Conservation (phyloP, 306 rosid species). For the Lupinus albus region DNA sequence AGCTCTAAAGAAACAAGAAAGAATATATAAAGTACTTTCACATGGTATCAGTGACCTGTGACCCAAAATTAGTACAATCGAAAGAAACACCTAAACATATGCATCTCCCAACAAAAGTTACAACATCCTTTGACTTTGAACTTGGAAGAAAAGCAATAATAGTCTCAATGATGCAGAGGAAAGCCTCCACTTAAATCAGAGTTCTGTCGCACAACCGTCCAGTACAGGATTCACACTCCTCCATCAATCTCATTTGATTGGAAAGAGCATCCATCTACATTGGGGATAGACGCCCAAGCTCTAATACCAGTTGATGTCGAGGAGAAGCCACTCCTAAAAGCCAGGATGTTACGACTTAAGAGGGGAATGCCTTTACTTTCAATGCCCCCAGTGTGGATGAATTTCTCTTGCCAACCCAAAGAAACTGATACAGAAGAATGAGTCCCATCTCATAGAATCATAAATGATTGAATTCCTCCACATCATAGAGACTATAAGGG, state of each 20-base stretch:
- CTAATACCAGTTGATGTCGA: conserved; percentile 2
- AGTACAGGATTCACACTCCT: background rate
- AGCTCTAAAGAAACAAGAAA: conserved; percentile 11
- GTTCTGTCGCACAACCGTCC: background rate
- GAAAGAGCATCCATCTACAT: background rate
- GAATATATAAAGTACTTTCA: conserved; percentile 18
- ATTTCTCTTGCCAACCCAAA: conserved; percentile 11
- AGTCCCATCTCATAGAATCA: background rate
- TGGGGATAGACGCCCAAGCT: background rate
- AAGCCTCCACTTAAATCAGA: conserved; percentile 6
- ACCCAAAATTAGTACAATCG: conserved; percentile 21
- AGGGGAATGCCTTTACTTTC: conserved; percentile 1
- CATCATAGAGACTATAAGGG: background rate
- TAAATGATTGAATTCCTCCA: background rate
- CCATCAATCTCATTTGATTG: background rate
- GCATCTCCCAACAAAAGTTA: conserved; percentile 28
- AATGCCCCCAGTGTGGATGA: conserved; percentile 1
- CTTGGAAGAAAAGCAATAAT: conserved; percentile 5
- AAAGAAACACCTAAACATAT: background rate
- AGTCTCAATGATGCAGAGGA: background rate
- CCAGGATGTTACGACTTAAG: background rate
- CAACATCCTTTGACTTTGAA: conserved; percentile 3
- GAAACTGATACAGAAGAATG: background rate
- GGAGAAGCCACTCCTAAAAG: conserved; percentile 7
- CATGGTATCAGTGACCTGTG: conserved; percentile 16